Conservation (phyloP, 768 basidiomycete genomes). For the Russula dissimulans region DNA sequence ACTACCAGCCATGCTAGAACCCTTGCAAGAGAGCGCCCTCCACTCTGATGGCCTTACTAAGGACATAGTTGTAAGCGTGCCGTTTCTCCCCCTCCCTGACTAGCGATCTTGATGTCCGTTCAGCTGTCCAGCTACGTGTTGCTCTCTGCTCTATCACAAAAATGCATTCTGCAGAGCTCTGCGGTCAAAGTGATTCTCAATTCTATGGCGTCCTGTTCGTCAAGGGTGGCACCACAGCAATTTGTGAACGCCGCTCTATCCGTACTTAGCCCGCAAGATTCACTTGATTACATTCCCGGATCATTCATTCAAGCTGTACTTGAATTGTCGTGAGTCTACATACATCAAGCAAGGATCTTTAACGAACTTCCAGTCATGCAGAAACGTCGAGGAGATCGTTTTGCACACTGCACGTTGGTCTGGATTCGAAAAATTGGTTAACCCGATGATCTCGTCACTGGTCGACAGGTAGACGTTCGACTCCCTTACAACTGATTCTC, state of each 20-base stretch:
- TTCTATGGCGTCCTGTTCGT: constrained; percentile 43
- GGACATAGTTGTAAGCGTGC: constrained; percentile 45
- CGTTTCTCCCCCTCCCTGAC: not conserved
- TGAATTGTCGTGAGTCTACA: not conserved
- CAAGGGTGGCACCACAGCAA: constrained; percentile 43
- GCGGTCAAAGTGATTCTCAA: constrained; percentile 53
- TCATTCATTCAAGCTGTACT: constrained; percentile 7
- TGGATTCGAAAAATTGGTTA: constrained; percentile 49
- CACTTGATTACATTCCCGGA: constrained; percentile 35
- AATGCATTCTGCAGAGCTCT: constrained; percentile 45
- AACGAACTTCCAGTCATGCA: constrained; percentile 21
- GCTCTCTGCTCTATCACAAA: constrained; percentile 59
- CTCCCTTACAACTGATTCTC: not conserved
- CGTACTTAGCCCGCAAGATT: constrained; percentile 54
- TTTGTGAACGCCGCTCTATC: constrained; percentile 57
- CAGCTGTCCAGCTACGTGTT: constrained; percentile 71
- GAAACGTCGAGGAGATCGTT: constrained; percentile 41
- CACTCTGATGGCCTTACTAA: constrained; percentile 22
- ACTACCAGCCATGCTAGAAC: constrained; percentile 54
- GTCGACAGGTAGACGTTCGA: constrained; percentile 26
- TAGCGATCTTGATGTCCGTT: not conserved
- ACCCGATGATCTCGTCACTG: constrained; percentile 40
- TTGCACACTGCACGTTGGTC: constrained; percentile 36
- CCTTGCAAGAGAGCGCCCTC: constrained; percentile 31
- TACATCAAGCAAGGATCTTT: not conserved